phyloP scores from a whole-genome alignment of 2,329 filamentous ascomycete genomes.

The Penicillium griseofulvum region DNA sequence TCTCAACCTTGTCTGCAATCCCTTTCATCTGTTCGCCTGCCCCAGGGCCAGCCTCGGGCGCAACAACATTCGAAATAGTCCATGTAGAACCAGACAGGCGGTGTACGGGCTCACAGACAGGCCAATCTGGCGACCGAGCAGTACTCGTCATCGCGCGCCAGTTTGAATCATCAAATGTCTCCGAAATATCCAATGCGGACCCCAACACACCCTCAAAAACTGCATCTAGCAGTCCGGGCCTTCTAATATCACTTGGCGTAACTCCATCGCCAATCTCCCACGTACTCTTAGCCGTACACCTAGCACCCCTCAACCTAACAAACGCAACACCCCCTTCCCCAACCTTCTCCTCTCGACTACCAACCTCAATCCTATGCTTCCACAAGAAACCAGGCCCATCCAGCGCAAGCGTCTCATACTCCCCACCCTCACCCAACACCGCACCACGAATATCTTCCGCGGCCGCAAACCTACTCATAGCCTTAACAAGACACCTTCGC shows the following conservation, averaged over 20 bases:
- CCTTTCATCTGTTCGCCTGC: conserved; percentile 43
- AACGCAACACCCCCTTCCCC: conserved; percentile 78
- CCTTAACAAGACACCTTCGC: conserved; percentile 49
- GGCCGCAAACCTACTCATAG: conserved; percentile 57
- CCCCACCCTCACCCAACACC: conserved; percentile 85
- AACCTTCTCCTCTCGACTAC: conserved; percentile 53
- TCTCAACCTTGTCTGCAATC: conserved; percentile 28
- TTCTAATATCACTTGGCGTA: conserved; percentile 34
- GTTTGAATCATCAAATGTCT: not conserved
- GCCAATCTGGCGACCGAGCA: conserved; percentile 5
- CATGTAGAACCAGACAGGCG: conserved; percentile 27
- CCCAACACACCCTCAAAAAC: conserved; percentile 52
- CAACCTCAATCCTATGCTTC: conserved; percentile 66
- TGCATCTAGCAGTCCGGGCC: conserved; percentile 66
- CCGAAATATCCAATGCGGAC: conserved; percentile 11
- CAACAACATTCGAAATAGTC: conserved; percentile 40
- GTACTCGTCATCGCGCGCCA: not conserved
- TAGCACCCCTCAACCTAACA: conserved; percentile 61
- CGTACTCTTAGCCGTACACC: conserved; percentile 47
- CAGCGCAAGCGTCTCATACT: conserved; percentile 90
- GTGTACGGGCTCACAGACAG: conserved; percentile 17
- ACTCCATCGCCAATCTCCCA: conserved; percentile 24
- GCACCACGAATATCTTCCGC: conserved; percentile 61
- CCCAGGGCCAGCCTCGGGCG: conserved; percentile 38
- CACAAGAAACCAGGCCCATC: conserved; percentile 74